A percentile compares a stretch with the other conserved stretches of the same genome.
phyloP scores from a whole-genome alignment of 2,329 filamentous ascomycete species.

The Aureobasidium pullulans region DNA sequence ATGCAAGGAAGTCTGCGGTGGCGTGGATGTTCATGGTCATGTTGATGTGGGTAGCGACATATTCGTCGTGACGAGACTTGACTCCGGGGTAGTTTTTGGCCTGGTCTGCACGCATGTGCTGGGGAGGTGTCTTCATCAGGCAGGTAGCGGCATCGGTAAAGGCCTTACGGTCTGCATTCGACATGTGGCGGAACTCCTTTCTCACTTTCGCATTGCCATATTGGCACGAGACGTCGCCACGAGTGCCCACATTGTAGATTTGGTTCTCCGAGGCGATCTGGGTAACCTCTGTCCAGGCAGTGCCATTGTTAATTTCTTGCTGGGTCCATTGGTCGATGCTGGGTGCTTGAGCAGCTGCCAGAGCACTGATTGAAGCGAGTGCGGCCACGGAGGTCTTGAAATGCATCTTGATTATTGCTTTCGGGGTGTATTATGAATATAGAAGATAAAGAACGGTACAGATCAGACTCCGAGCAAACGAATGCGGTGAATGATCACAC shows the following conservation, averaged over 20 bases:
- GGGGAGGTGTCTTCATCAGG: constrained; percentile 22
- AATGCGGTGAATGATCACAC: not conserved
- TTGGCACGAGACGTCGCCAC: constrained; percentile 21
- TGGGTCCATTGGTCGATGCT: constrained; percentile 18
- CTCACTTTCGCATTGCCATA: constrained; percentile 22
- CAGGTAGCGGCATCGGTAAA: constrained; percentile 27
- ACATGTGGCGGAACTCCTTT: constrained; percentile 17
- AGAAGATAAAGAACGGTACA: not conserved
- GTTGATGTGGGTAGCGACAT: constrained; percentile 23
- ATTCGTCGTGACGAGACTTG: constrained; percentile 25
- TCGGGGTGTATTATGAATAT: not conserved
- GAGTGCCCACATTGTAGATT: constrained; percentile 21
- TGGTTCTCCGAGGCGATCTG: constrained; percentile 22
- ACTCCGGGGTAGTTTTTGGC: constrained; percentile 23
- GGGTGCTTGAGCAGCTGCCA: constrained; percentile 12
- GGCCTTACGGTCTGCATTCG: constrained; percentile 22
- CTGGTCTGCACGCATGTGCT: constrained; percentile 22
- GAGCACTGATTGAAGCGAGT: constrained; percentile 1
- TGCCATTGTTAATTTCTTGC: constrained; percentile 22
- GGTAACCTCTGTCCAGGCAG: constrained; percentile 24
- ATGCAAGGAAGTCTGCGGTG: constrained; percentile 30
- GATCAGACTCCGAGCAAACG: constrained; percentile 11
- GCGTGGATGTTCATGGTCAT: constrained; percentile 27
- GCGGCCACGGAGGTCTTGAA: not conserved
- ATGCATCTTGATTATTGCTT: not conserved